Evolutionary conservation across 768 basidiomycete genomes (phyloP).

Genomic region (Podaxis rugospora): DNA sequence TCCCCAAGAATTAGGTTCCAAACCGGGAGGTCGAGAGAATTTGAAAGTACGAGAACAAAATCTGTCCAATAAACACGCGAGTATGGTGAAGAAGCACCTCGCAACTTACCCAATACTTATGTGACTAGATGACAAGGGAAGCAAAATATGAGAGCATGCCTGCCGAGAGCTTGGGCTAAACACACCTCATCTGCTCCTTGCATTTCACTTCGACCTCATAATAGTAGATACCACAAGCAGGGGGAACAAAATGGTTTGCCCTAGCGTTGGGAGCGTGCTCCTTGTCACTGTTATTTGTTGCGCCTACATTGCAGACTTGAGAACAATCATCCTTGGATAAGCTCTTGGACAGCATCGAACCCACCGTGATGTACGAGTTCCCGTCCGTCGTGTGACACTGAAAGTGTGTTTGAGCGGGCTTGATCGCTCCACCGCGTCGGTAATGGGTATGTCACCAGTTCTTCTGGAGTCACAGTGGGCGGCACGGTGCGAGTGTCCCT

Average conservation of each 20-base stretch:
- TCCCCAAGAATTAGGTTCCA: slow-evolving; percentile 85
- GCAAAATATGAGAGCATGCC: slow-evolving; percentile 16
- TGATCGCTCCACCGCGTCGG: slow-evolving; percentile 81
- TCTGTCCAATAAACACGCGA: slow-evolving; percentile 29
- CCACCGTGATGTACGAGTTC: slow-evolving; percentile 70
- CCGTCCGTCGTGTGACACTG: slow-evolving; percentile 64
- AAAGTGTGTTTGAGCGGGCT: slow-evolving; percentile 53
- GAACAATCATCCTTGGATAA: background rate
- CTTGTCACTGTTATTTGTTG: slow-evolving; percentile 57
- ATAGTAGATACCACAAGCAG: slow-evolving; percentile 89
- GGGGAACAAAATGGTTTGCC: slow-evolving; percentile 72
- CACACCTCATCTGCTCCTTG: slow-evolving; percentile 78
- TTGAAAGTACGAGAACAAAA: slow-evolving; percentile 65
- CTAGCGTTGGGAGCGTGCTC: slow-evolving; percentile 79
- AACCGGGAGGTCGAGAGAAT: slow-evolving; percentile 76
- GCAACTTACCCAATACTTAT: slow-evolving; percentile 72
- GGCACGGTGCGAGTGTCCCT: slow-evolving; percentile 12
- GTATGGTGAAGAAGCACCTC: slow-evolving; percentile 1
- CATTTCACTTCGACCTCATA: slow-evolving; percentile 86
- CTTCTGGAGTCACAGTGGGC: slow-evolving; percentile 27
- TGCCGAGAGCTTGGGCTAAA: background rate
- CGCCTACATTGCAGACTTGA: slow-evolving; percentile 28
- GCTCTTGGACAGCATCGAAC: slow-evolving; percentile 9
- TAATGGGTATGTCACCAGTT: slow-evolving; percentile 42
- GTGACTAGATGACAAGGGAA: slow-evolving; percentile 38